A percentile compares a stretch with the other conserved stretches of the same genome.
Conservation (phyloP, 108 stramenopile species). For the Skeletonema marinoi region DNA sequence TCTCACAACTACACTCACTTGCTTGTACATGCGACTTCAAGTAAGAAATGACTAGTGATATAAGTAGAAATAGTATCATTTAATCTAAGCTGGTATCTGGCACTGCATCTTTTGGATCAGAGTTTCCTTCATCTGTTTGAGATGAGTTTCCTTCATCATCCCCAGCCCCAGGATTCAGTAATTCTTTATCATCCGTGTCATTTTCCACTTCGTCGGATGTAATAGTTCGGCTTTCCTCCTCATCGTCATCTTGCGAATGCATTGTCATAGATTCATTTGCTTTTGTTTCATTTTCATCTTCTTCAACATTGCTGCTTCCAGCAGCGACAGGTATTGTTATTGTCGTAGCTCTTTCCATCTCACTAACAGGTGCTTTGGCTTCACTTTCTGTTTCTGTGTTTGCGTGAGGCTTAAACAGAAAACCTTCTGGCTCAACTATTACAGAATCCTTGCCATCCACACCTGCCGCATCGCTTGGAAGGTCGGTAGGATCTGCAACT, state of each 20-base stretch:
- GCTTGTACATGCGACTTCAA: too few species aligned
- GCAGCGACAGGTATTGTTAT: neutral
- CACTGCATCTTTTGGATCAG: too few species aligned
- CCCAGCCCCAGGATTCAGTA: neutral
- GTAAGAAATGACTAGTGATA: too few species aligned
- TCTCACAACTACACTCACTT: too few species aligned
- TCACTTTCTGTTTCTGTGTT: neutral
- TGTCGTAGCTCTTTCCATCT: neutral
- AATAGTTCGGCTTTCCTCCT: neutral
- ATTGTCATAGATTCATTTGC: neutral
- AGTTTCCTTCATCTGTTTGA: too few species aligned
- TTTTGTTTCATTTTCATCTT: neutral
- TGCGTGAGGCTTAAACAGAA: neutral
- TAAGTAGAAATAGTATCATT: too few species aligned
- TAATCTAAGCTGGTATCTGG: too few species aligned
- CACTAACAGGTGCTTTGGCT: neutral
- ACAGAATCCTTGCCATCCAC: neutral
- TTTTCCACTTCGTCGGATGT: neutral
- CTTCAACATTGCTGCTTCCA: neutral
- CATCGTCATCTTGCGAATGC: neutral
- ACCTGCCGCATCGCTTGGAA: neutral
- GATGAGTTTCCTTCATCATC: too few species aligned
- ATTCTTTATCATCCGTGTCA: neutral
- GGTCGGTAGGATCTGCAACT: neutral
- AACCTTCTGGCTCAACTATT: neutral